Conservation (phyloP, 352 stramenopile genomes). For the Pythium insidiosum region DNA sequence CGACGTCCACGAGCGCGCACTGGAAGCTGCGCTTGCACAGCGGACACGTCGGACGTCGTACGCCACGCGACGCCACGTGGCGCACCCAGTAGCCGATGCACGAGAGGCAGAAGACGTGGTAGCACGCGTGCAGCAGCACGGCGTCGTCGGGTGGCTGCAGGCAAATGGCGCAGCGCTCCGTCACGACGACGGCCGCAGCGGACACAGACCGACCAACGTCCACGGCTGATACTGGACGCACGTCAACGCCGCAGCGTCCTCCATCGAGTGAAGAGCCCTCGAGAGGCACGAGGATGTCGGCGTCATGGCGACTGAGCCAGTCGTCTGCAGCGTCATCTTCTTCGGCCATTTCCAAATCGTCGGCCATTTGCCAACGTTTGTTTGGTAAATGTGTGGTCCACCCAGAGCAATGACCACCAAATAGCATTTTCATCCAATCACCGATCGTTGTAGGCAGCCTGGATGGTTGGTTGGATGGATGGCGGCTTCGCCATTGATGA, state of each 20-base stretch:
- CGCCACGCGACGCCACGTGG: conserved; percentile 46
- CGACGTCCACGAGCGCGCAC: conserved; percentile 46
- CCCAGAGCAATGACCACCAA: too few relatives aligned
- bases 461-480: conserved; percentile 16
- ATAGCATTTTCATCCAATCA: conserved; percentile 38
- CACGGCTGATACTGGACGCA: too few relatives aligned
- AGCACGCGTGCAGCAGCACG: conserved; percentile 52
- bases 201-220: too few relatives aligned
- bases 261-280: too few relatives aligned
- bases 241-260: too few relatives aligned
- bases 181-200: conserved; percentile 47
- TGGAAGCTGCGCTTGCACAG: conserved; percentile 63
- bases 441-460: too few relatives aligned
- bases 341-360: conserved; percentile 7
- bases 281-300: too few relatives aligned
- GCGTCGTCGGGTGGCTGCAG: conserved; percentile 44
- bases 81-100: conserved; percentile 57
- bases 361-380: neutral
- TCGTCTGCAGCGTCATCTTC: conserved; percentile 33
- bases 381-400: conserved; percentile 6
- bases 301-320: conserved; percentile 28
- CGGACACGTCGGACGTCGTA: conserved; percentile 43
- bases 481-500: too few relatives aligned
- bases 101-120: conserved; percentile 68
- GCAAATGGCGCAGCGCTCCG: conserved; percentile 67